A percentile compares a stretch with the other conserved stretches of the same genome.
Conservation (phyloP, 306 rosid species). For the Begonia peltatifolia region DNA sequence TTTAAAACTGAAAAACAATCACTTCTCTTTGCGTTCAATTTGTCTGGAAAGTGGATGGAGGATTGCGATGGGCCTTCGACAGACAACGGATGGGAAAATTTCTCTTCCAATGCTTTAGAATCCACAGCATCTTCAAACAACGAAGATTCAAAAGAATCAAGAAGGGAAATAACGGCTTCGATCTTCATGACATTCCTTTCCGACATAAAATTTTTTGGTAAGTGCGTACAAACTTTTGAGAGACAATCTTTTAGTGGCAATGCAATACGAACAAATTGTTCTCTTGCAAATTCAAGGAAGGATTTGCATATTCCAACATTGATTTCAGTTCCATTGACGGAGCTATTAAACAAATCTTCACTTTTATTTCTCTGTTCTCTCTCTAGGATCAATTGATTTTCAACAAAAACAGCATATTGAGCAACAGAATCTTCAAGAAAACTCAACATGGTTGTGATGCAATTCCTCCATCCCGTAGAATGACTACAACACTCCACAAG, state of each 20-base stretch:
- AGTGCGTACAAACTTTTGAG: slow-evolving; percentile 33
- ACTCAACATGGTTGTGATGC: slow-evolving; percentile 36
- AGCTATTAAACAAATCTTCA: slow-evolving; percentile 5
- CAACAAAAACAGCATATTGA: slow-evolving; percentile 33
- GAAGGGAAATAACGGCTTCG: slow-evolving; percentile 11
- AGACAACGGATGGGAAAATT: slow-evolving; percentile 16
- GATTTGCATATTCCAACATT: slow-evolving; percentile 15
- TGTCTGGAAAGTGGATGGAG: slow-evolving; percentile 1
- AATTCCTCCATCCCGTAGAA: slow-evolving; percentile 35
- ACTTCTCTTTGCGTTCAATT: slow-evolving; percentile 18
- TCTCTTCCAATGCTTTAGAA: slow-evolving; percentile 25
- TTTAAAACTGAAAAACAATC: slow-evolving; percentile 29
- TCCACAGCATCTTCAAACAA: slow-evolving; percentile 20
- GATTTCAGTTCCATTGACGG: slow-evolving; percentile 9
- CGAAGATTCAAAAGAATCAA: slow-evolving; percentile 25
- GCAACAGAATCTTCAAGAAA: slow-evolving; percentile 55
- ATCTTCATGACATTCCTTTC: slow-evolving; percentile 20
- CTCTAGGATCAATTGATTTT: slow-evolving; percentile 21
- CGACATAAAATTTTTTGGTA: slow-evolving; percentile 29
- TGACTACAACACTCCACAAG: slow-evolving; percentile 30
- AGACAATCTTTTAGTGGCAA: slow-evolving; percentile 21
- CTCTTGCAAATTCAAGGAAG: slow-evolving; percentile 40
- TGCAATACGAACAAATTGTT: slow-evolving; percentile 24
- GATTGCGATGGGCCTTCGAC: slow-evolving; percentile 8
- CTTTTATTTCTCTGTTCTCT: slow-evolving; percentile 3